Percentiles rank a stretch among this genome's conserved stretches.
Evolutionary conservation across 1,139 yeast species (phyloP).

Genomic region (Diutina pseudorugosa): DNA sequence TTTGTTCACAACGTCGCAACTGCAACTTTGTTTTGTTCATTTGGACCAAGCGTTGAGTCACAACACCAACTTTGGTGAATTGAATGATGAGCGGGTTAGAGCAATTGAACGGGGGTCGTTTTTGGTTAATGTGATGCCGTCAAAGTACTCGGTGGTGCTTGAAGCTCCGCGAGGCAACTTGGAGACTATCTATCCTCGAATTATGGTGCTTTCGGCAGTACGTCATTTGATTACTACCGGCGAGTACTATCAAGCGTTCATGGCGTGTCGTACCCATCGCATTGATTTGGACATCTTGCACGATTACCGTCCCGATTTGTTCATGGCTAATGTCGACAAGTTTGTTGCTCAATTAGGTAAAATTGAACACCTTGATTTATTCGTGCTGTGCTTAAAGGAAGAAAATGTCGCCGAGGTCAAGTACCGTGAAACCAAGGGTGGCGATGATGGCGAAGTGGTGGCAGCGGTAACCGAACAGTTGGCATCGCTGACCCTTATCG

Average conservation of each 20-base stretch:
- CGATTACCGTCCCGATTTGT: conserved; percentile 71
- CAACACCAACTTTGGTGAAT: conserved; percentile 14
- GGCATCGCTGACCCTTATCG: neutral
- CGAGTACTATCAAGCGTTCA: conserved; percentile 60
- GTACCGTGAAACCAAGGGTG: conserved; percentile 53
- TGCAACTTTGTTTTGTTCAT: conserved; percentile 74
- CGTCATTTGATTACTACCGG: conserved; percentile 49
- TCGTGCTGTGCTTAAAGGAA: conserved; percentile 74
- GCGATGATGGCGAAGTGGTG: conserved; percentile 6
- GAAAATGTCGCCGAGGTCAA: conserved; percentile 80
- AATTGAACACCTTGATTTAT: conserved; percentile 73
- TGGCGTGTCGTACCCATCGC: conserved; percentile 80
- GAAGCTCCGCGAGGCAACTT: conserved; percentile 96
- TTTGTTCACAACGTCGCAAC: conserved; percentile 81
- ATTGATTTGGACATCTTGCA: conserved; percentile 82
- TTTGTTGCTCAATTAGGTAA: conserved; percentile 62
- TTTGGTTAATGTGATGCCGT: conserved; percentile 70
- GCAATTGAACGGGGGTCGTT: conserved; percentile 85
- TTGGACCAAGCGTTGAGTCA: conserved; percentile 26
- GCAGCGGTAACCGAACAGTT: neutral
- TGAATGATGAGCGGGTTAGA: conserved; percentile 68
- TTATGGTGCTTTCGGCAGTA: conserved; percentile 79
- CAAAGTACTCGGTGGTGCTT: conserved; percentile 69
- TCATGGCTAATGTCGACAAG: conserved; percentile 48
- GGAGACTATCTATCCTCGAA: conserved; percentile 88